Evolutionary conservation across 2,329 filamentous ascomycete genomes (phyloP).

Genomic region (Fusarium sp.): DNA sequence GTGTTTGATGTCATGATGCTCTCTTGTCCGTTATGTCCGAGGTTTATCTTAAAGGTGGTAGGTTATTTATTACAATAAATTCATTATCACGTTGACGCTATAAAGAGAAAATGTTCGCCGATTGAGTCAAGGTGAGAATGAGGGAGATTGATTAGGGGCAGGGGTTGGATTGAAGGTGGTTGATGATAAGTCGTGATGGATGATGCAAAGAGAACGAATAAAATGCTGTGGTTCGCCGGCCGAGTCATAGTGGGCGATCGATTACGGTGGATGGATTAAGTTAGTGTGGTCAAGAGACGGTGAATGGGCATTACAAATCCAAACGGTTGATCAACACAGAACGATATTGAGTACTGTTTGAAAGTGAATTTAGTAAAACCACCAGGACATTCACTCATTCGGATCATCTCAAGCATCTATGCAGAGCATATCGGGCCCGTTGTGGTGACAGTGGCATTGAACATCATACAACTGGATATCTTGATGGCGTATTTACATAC

Average conservation of each 20-base stretch:
- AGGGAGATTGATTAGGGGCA: background rate
- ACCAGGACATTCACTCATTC: no score
- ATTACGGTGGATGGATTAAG: conserved; percentile 22
- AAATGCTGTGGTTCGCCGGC: conserved; percentile 33
- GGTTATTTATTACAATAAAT: conserved; percentile 19
- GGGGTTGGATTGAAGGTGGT: background rate
- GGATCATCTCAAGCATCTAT: background rate
- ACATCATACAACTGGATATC: no score
- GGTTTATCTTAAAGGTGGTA: background rate
- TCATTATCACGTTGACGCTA: conserved; percentile 34
- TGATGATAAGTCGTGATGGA: conserved; percentile 29
- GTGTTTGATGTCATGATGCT: conserved; percentile 31
- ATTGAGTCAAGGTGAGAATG: conserved; percentile 30
- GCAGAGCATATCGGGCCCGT: background rate
- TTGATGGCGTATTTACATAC: background rate
- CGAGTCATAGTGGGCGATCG: conserved; percentile 23
- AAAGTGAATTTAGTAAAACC: no score
- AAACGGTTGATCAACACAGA: background rate
- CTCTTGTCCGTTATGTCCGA: conserved; percentile 26
- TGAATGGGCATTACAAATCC: conserved; percentile 1
- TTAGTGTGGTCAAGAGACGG: conserved; percentile 10
- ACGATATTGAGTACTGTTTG: background rate
- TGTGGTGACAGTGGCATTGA: background rate
- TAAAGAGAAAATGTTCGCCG: background rate
- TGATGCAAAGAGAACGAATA: conserved; percentile 37